phyloP scores from a whole-genome alignment of 1,284 basidiomycete genomes.

The Ceratobasidium papillatum region DNA sequence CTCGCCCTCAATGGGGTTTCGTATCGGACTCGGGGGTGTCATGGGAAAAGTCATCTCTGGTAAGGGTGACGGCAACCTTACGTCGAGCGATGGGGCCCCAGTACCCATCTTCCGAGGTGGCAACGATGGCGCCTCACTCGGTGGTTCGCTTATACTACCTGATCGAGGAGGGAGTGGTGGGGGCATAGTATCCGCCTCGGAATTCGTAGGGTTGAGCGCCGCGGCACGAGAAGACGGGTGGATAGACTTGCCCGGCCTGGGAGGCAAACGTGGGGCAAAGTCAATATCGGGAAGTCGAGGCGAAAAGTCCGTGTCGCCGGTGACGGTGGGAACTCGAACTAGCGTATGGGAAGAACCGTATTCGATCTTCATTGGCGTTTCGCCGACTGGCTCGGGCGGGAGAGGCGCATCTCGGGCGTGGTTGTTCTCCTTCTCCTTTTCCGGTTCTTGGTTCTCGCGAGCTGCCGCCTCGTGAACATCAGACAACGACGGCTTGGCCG shows the following conservation, averaged over 20 bases:
- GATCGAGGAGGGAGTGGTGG: conserved; percentile 18
- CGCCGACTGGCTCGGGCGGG: conserved; percentile 35
- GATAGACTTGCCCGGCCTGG: conserved; percentile 74
- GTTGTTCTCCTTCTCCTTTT: conserved; percentile 34
- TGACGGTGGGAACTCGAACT: conserved; percentile 49
- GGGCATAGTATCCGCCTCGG: not conserved
- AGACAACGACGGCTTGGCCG: conserved; percentile 38
- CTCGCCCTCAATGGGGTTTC: conserved; percentile 1
- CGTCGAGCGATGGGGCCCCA: conserved; percentile 21
- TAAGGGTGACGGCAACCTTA: conserved; percentile 34
- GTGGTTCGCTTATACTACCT: not conserved
- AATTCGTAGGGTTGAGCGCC: conserved; percentile 17
- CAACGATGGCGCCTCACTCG: conserved; percentile 14
- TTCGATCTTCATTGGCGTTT: conserved; percentile 61
- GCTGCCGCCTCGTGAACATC: not conserved
- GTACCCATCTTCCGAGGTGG: conserved; percentile 6
- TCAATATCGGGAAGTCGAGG: conserved; percentile 57
- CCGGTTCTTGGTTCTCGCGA: conserved; percentile 30
- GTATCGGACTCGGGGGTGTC: conserved; percentile 8
- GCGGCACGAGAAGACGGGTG: conserved; percentile 63
- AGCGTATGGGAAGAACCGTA: conserved; percentile 75
- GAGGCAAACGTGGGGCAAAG: conserved; percentile 73
- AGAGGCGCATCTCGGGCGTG: conserved; percentile 11
- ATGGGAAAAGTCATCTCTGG: conserved; percentile 31
- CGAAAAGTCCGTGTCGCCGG: conserved; percentile 35